Percentiles rank a stretch among this genome's conserved stretches.
Conservation (phyloP, 345 rosid species). For the Eucalyptus urophylla region DNA sequence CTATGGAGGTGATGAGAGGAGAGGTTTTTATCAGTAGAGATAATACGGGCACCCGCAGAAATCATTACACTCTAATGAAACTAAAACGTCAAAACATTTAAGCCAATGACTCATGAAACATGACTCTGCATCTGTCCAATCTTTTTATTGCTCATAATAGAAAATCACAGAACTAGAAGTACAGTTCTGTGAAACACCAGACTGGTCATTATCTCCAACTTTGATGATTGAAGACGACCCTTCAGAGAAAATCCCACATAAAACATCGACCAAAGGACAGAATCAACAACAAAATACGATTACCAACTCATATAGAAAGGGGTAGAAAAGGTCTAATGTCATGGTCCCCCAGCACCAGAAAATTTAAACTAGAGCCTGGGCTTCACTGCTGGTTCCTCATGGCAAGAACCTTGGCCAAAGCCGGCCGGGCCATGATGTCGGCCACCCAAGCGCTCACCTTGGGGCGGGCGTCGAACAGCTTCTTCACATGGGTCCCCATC, state of each 20-base stretch:
- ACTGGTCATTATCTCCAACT: neutral
- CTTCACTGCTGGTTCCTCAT: neutral
- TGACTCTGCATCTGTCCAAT: neutral
- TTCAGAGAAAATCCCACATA: neutral
- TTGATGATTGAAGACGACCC: neutral
- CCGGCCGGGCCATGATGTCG: slow-evolving; percentile 16
- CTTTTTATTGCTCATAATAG: neutral
- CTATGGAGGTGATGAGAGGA: neutral
- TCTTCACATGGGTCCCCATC: slow-evolving; percentile 21
- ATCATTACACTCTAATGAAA: neutral
- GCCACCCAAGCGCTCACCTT: slow-evolving; percentile 1
- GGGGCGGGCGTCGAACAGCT: slow-evolving; percentile 6
- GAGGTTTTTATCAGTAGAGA: neutral
- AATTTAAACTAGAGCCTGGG: neutral
- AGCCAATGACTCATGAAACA: neutral
- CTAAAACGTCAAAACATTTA: neutral
- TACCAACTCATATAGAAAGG: neutral
- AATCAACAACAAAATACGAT: neutral
- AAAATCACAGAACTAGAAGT: neutral
- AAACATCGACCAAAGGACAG: neutral
- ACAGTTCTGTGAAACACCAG: neutral
- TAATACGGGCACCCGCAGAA: neutral
- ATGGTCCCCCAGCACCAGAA: slow-evolving; percentile 30
- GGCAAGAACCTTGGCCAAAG: slow-evolving; percentile 46
- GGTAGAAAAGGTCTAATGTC: too few relatives aligned